A percentile compares a stretch with the other conserved stretches of the same genome.
phyloP scores from a whole-genome alignment of 2,329 filamentous ascomycete species.

The Ploettnerulaceae sp. region DNA sequence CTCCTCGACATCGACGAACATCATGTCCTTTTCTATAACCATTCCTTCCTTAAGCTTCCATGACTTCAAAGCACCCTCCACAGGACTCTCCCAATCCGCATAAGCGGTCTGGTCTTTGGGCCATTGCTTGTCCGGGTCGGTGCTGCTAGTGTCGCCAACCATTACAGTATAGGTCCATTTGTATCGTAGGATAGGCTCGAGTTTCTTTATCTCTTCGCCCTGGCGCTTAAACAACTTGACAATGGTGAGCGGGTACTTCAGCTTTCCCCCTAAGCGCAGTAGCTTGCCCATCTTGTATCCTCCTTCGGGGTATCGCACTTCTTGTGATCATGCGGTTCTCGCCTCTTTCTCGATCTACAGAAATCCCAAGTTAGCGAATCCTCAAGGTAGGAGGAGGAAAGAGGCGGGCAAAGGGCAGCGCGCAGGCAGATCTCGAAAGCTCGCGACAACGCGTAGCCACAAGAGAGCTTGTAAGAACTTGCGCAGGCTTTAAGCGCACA shows the following conservation, averaged over 20 bases:
- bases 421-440: conserved; percentile 11
- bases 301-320: conserved; percentile 25
- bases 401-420: background rate
- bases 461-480: conserved; percentile 23
- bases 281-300: conserved; percentile 41
- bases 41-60: conserved; percentile 72
- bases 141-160: conserved; percentile 45
- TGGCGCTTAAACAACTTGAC: conserved; percentile 73
- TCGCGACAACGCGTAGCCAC: conserved; percentile 7
- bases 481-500: conserved; percentile 24
- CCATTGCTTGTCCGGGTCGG: conserved; percentile 54
- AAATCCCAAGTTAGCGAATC: conserved; percentile 17
- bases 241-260: conserved; percentile 92
- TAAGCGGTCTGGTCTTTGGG: conserved; percentile 65
- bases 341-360: conserved; percentile 14
- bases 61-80: conserved; percentile 70
- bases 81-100: conserved; percentile 75
- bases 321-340: conserved; percentile 32
- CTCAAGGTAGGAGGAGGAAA: background rate
- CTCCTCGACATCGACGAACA: conserved; percentile 76
- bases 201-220: conserved; percentile 69
- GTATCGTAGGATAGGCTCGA: conserved; percentile 80
- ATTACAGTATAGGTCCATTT: conserved; percentile 75
- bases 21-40: conserved; percentile 53
- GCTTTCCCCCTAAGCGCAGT: conserved; percentile 52